Evolutionary conservation across 179 eudicot genomes (phyloP).

Genomic region (Spinacia oleracea): DNA sequence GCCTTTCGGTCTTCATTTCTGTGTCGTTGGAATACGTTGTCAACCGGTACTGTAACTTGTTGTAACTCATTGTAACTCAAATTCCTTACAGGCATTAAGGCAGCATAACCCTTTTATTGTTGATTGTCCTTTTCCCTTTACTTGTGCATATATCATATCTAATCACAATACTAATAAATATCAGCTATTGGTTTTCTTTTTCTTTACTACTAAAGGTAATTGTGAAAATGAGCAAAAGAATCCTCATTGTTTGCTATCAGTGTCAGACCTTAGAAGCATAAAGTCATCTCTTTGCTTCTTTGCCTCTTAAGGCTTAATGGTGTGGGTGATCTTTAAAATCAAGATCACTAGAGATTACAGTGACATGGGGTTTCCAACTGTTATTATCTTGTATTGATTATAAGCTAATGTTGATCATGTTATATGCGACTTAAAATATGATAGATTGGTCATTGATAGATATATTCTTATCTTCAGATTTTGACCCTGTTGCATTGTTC

Average conservation of each 20-base stretch:
- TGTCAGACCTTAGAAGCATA: not conserved
- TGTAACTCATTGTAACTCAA: not conserved
- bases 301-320: not conserved
- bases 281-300: not conserved
- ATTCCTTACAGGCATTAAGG: not conserved
- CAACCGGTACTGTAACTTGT: no score
- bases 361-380: not conserved
- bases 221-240: not conserved
- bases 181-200: not conserved
- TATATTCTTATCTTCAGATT: not conserved
- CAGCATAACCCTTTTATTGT: not conserved
- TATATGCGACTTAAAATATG: not conserved
- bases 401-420: not conserved
- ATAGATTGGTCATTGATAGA: no score
- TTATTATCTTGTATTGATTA: not conserved
- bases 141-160: not conserved
- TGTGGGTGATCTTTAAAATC: not conserved
- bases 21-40: not conserved
- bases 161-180: not conserved
- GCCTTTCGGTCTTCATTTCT: constrained; percentile 1
- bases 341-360: not conserved
- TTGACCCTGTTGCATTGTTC: not conserved
- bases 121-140: not conserved
- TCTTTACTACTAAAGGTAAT: not conserved
- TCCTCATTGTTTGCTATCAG: not conserved